Percentiles rank a stretch among this genome's conserved stretches.
Evolutionary conservation across 805 yeast species (phyloP).

Genomic region (Maudiozyma saulgeensis): DNA sequence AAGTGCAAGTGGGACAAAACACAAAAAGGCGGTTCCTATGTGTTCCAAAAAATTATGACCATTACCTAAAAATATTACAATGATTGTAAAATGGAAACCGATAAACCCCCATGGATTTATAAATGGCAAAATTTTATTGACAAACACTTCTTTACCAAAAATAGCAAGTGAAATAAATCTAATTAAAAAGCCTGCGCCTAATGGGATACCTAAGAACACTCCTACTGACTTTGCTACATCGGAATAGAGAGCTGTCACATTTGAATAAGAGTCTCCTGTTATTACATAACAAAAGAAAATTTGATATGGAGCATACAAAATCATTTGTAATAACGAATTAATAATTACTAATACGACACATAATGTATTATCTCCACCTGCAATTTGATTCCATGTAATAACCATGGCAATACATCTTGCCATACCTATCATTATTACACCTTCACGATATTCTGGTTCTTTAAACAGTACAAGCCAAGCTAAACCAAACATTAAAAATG

Average conservation of each 20-base stretch:
- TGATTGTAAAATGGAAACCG: constrained; percentile 43
- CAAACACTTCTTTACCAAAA: constrained; percentile 29
- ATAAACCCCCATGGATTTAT: constrained; percentile 43
- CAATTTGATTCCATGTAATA: constrained; percentile 46
- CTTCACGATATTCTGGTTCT: constrained; percentile 39
- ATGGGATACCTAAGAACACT: constrained; percentile 46
- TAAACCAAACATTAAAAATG: constrained; percentile 46
- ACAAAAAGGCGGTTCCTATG: constrained; percentile 41
- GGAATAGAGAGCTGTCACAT: constrained; percentile 22
- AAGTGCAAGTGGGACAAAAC: constrained; percentile 39
- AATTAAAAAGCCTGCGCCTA: constrained; percentile 37
- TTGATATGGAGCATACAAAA: constrained; percentile 44
- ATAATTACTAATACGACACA: constrained; percentile 46
- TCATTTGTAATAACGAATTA: constrained; percentile 42
- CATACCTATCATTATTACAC: constrained; percentile 50
- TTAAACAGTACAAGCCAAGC: constrained; percentile 45
- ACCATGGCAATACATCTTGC: constrained; percentile 61
- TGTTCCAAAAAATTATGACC: constrained; percentile 40
- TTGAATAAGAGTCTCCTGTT: constrained; percentile 13
- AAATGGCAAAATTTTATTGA: constrained; percentile 31
- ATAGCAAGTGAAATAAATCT: constrained; percentile 25
- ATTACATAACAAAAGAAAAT: constrained; percentile 39
- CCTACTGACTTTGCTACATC: constrained; percentile 42
- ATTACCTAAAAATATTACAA: constrained; percentile 42
- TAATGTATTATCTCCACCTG: constrained; percentile 41